A percentile compares a stretch with the other conserved stretches of the same genome.
Evolutionary conservation across 2,329 filamentous ascomycete species (phyloP).

Genomic region (Lecanicillium sp.): DNA sequence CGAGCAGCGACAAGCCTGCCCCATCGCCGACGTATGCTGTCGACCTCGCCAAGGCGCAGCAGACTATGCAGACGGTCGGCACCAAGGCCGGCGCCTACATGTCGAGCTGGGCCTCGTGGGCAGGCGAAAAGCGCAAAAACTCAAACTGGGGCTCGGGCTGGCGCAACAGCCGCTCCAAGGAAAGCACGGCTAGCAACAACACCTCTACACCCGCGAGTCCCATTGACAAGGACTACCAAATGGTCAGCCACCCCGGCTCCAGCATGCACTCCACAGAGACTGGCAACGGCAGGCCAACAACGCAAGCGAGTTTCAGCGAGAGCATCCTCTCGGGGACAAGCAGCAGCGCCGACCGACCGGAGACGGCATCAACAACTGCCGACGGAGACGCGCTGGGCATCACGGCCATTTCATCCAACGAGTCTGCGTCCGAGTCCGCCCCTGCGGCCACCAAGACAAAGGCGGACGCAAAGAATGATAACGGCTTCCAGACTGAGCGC

Average conservation of each 20-base stretch:
- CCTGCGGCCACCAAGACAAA: constrained; percentile 10
- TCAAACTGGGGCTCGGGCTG: constrained; percentile 36
- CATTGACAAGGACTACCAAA: constrained; percentile 30
- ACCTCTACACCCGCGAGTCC: constrained; percentile 26
- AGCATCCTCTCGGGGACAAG: constrained; percentile 34
- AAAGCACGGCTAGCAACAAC: constrained; percentile 23
- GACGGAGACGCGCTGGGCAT: constrained; percentile 4
- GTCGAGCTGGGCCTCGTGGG: constrained; percentile 62
- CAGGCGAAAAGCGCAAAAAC: constrained; percentile 65
- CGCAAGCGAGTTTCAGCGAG: constrained; percentile 36
- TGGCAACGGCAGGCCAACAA: constrained; percentile 21
- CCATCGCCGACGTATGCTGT: constrained; percentile 14
- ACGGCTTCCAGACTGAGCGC: constrained; percentile 7
- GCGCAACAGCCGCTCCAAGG: constrained; percentile 25
- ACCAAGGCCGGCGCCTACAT: constrained; percentile 56
- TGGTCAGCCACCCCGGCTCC: constrained; percentile 22
- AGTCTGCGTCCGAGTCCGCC: background rate
- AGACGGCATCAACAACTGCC: constrained; percentile 9
- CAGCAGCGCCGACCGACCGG: constrained; percentile 15
- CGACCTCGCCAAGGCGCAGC: constrained; percentile 33
- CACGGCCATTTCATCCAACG: constrained; percentile 5
- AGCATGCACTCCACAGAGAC: constrained; percentile 21
- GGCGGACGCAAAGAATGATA: constrained; percentile 7
- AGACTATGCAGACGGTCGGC: constrained; percentile 40
- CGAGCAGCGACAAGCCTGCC: constrained; percentile 15